Base-by-base conservation (phyloP, 352 stramenopile species). In the Globisporangium polare region DNA sequence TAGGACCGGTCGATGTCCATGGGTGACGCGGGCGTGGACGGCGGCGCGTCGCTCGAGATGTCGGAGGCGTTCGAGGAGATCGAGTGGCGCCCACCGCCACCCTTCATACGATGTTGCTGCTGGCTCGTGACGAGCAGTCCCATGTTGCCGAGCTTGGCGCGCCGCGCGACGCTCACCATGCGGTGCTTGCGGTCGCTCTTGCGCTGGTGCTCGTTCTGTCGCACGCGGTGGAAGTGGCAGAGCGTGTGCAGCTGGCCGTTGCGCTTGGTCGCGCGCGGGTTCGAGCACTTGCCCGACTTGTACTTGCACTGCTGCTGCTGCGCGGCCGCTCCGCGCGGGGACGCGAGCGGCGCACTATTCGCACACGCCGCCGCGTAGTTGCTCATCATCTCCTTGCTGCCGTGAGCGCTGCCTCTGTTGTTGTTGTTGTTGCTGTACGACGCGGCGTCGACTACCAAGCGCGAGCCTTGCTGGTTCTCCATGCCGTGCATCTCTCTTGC, bases 181-280 rank as follows among this genome's bases (percentile, higher is more conserved):
- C 83, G 83, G 62, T 93, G 86, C 73, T 95, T 95, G 51, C 86
- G 86, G 66, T 95, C 82, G 71, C 82, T 92, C 71, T 95, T 93
- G 68, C 86, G 80, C 74, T 95, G 84, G 55, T 92, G 77, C 63
- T 92, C 81, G 63, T 94, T 95, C 67, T 93, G 84, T 17, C 84
- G 80, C 58, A 88, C 71, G 59, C 86, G 79, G 58, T 95, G 86
- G 66, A 94, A 95, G 60, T 90, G 74, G 63, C 86, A 95, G 47
- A 95, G 74, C 49, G 84, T 95, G 66, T 94, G 86, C 49, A 92
- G 68, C 60, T 92, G 74, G 3, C 84, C 86, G 63, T 95, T 95
- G 66, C 86, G 82, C 72, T 95, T 95, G 54, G 82, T 87, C 37
- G 84, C 86, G 56, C 86, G 82, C 41, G 78, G 80, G 67, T 95